Conservation (phyloP, 306 rosid genomes). For the Vigna mungo region DNA sequence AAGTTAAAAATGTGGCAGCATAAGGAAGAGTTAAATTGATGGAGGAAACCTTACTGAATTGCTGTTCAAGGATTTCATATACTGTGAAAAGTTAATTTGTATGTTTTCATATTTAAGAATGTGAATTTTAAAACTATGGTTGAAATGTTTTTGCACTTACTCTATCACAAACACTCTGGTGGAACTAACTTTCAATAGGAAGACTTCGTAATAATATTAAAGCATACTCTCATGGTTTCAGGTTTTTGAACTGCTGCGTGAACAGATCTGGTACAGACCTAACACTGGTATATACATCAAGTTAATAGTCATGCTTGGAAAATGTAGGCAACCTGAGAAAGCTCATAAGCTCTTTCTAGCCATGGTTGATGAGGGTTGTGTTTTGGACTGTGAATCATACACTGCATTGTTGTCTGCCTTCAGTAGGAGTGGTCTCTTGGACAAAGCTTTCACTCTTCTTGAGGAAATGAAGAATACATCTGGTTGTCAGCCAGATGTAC, state of each 20-base stretch:
- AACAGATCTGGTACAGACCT: conserved; percentile 93
- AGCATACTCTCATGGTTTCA: conserved; percentile 52
- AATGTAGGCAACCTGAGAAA: conserved; percentile 90
- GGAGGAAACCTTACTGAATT: not conserved
- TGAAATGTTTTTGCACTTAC: not conserved
- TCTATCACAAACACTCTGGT: not conserved
- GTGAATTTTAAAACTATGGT: conserved; percentile 11
- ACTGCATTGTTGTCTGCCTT: conserved; percentile 94
- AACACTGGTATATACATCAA: conserved; percentile 74
- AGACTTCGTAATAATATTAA: conserved; percentile 32
- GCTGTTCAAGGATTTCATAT: conserved; percentile 28
- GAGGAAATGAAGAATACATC: conserved; percentile 77
- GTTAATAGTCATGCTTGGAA: conserved; percentile 95
- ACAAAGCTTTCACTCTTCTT: conserved; percentile 79
- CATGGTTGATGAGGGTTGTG: conserved; percentile 90
- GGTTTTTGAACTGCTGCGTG: conserved; percentile 82
- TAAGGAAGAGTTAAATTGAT: conserved; percentile 16
- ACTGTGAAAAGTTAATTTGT: conserved; percentile 13
- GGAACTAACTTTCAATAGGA: conserved; percentile 18
- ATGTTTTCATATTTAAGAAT: conserved; percentile 16
- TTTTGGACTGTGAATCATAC: conserved; percentile 69
- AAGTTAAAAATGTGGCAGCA: conserved; percentile 5
- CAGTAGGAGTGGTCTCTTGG: conserved; percentile 83
- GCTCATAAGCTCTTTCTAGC: conserved; percentile 76
- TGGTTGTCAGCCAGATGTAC: conserved; percentile 85